Conservation (phyloP, 331 rosid species). For the Acacia pycnantha region DNA sequence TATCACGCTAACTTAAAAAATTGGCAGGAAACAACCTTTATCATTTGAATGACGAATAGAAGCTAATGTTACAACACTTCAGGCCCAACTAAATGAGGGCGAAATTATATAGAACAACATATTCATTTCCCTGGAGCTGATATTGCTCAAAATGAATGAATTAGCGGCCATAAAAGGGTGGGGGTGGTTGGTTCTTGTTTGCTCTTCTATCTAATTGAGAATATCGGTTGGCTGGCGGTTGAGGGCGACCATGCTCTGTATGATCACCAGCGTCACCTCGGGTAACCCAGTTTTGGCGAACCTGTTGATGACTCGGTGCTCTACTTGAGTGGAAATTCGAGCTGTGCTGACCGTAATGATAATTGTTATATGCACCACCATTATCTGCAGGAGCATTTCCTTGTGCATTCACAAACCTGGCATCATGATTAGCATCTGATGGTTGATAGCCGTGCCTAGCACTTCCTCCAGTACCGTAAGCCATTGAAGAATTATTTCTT, state of each 20-base stretch:
- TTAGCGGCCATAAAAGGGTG: slow-evolving; percentile 49
- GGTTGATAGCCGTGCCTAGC: slow-evolving; percentile 41
- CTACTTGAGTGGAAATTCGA: slow-evolving; percentile 46
- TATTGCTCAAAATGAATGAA: slow-evolving; percentile 24
- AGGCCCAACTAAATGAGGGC: slow-evolving; percentile 5
- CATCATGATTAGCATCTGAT: slow-evolving; percentile 44
- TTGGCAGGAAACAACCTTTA: not conserved
- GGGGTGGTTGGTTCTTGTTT: slow-evolving; percentile 48
- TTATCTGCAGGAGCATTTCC: slow-evolving; percentile 28
- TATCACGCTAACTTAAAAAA: not conserved
- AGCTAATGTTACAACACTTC: not conserved
- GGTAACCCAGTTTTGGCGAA: slow-evolving; percentile 43
- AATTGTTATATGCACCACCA: slow-evolving; percentile 17
- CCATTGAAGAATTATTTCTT: slow-evolving; percentile 35
- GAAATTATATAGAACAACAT: slow-evolving; percentile 47
- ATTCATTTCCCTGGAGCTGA: slow-evolving; percentile 12
- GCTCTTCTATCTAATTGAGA: slow-evolving; percentile 54
- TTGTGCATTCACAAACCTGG: slow-evolving; percentile 35
- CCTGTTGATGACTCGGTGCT: slow-evolving; percentile 33
- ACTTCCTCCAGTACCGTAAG: slow-evolving; percentile 32
- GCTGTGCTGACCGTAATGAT: slow-evolving; percentile 37
- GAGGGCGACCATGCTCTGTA: slow-evolving; percentile 43
- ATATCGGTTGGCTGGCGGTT: slow-evolving; percentile 54
- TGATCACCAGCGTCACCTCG: slow-evolving; percentile 26
- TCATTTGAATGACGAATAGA: slow-evolving; percentile 2